Evolutionary conservation across 768 basidiomycete species (phyloP), one percentile per base, ranked within the genome.

Genomic region (Sporobolomyces pararoseus): DNA sequence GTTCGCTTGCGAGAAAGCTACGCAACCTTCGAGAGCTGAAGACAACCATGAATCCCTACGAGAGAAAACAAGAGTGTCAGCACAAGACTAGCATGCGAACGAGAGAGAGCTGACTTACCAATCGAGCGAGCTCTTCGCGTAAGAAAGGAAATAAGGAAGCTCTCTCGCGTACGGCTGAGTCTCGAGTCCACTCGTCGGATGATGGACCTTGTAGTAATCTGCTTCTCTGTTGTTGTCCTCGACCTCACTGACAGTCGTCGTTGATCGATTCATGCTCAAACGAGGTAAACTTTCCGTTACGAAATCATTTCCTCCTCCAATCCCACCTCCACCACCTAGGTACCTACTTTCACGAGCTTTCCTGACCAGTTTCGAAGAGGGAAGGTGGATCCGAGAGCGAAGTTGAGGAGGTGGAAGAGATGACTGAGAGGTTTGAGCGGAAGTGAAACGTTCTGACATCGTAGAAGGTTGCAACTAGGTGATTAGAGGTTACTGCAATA

Each of bases 141-240:
- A 69, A 1, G 68, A 69, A 0, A 64, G 10, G 25, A 69, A 51
- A 44, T 46, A 64, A 19, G 21, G 31, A 49, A 46, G 1, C 7
- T 59, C 49, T 5, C 62, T 37, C 17, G 55, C 55, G 32, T 69
- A 69, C 2, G 55, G 35, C 39, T 69, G 68, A 7, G 23, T n/a
- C 12, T 47, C 49, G n/a, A 58, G 37, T 12, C 62, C 55, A 2
- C 61, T 54, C 1, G 16, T 1, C 34, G 67, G 67, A 49, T 50
- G 21, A 25, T 42, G 19, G 4, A 7, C 16, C 37, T 57, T 61
- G 54, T 32, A 68, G 27, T 46, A 62, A 9, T 47, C 46, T 47
- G 13, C 6, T 49, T 31, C 39, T 34, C n/a, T 31, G n/a, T n/a
- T n/a, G n/a, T n/a, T n/a, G n/a, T n/a, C n/a, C n/a, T n/a, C n/a